These are phyloP conservation scores for Echinosophora koreensis DNA, from an alignment of 306 rosid genomes.

Conservation along the genomic window DNA sequence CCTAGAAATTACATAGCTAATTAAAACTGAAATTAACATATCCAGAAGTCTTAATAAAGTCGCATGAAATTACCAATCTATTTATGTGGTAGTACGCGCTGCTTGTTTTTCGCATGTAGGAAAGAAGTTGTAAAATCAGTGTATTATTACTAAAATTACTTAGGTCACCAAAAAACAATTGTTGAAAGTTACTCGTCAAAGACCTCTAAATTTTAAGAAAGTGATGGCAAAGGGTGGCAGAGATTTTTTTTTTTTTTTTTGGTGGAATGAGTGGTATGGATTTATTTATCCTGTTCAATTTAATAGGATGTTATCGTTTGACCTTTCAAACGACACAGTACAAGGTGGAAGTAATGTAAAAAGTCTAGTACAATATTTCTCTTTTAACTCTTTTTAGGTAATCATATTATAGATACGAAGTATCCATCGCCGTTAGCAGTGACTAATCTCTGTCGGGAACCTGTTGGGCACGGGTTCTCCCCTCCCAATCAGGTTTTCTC, in stretches of 20 bases:
- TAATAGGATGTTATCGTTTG: slow-evolving; percentile 37
- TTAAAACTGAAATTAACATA: slow-evolving; percentile 11
- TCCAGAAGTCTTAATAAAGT: neutral
- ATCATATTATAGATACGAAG: too few species aligned
- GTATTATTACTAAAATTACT: neutral
- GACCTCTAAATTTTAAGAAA: slow-evolving; percentile 41
- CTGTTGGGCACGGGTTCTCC: too few species aligned
- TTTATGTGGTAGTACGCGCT: neutral
- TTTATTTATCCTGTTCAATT: slow-evolving; percentile 9
- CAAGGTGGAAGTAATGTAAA: slow-evolving; percentile 30
- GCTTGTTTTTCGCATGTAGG: neutral
- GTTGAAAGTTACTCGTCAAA: neutral
- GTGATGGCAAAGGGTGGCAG: neutral
- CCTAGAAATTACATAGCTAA: slow-evolving; percentile 4
- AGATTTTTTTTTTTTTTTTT: too few species aligned
- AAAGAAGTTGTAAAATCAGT: neutral
- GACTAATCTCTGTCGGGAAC: too few species aligned
- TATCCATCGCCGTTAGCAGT: too few species aligned
- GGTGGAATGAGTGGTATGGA: neutral
- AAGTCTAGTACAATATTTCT: neutral
- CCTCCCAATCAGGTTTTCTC: too few species aligned
- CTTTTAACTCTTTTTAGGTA: neutral
- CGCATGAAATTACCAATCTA: neutral
- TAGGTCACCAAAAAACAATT: too few species aligned
- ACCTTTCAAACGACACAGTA: slow-evolving; percentile 29